Evolutionary conservation across 805 yeast genomes (phyloP).

Genomic region (Ogataea zsoltii): DNA sequence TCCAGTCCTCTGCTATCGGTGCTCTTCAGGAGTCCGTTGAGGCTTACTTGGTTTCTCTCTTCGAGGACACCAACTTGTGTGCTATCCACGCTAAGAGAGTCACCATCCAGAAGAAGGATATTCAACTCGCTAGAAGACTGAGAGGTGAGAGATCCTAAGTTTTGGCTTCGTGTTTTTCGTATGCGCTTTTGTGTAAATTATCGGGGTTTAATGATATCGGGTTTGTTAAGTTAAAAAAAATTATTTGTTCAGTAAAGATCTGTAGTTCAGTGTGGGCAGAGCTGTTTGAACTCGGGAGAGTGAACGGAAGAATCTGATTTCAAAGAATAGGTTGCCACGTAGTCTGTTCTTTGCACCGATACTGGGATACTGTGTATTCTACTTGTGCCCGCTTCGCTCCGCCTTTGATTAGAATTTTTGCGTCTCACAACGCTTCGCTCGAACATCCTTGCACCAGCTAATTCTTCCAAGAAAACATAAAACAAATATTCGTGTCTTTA

Average conservation of each 20-base stretch:
- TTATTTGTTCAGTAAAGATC: too few species aligned
- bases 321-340: too few species aligned
- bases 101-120: conserved; percentile 97
- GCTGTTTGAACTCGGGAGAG: too few species aligned
- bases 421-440: too few species aligned
- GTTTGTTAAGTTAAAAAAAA: too few species aligned
- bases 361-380: too few species aligned
- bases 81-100: conserved; percentile 99
- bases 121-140: conserved; percentile 96
- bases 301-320: too few species aligned
- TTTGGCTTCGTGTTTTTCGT: conserved; percentile 3
- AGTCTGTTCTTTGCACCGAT: too few species aligned
- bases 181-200: conserved; percentile 16
- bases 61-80: conserved; percentile 97
- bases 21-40: conserved; percentile 98
- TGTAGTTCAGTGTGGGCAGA: too few species aligned
- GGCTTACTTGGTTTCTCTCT: conserved; percentile 93
- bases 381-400: too few species aligned
- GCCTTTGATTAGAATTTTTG: too few species aligned
- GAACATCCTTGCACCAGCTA: conserved; percentile 6
- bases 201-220: conserved; percentile 20
- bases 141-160: conserved; percentile 90
- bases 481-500: neutral
- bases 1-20: conserved; percentile 96
- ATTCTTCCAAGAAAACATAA: too few species aligned